Evolutionary conservation across 2,329 filamentous ascomycete species (phyloP), one percentile per base, ranked within the genome.

Genomic region (Plenodomus tracheiphilus): DNA sequence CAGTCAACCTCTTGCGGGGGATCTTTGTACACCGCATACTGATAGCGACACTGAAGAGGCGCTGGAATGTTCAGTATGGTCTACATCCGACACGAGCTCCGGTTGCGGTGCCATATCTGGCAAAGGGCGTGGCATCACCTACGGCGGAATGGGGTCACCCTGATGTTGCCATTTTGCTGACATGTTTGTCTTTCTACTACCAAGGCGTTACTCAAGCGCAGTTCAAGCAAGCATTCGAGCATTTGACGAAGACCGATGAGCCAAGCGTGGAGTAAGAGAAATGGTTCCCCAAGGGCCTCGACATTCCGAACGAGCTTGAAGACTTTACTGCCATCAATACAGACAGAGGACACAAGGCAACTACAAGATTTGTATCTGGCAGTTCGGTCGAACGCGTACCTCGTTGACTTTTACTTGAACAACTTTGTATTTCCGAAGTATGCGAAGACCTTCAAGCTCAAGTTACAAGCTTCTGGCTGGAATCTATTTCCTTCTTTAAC

Each of bases 71-170:
- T 0, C 77, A 84, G 37, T 91, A 77, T 53, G 75, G 76, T 0
- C 53, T 77, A 0, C 65, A 74, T 47, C 63, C 80, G 0, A 39
- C 52, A 0, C 76, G 87, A 13, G 74, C 79, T 35, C 83, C 83
- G 0, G 79, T 88, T 4, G 85, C 86, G 0, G 87, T 90, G 0
- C 87, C 65, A 36, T 90, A 1, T 83, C 51, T 61, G 17, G 85
- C 85, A 0, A 88, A 89, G 51, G 86, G 85, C 1, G 76, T 81
- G 0, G 85, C 87, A 0, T 81, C 79, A 0, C 79, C 82, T 1
- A 78, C 82, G 6, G 81, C 86, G 0, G 86, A 91, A 62, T 91
- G 80, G 65, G 85, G 86, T 0, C 86, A 91, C 54, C 85, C 86
- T 0, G 82, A 91, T 62, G 85, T 70, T 1, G 61, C 66, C 1